Evolutionary conservation across 2,329 filamentous ascomycete genomes (phyloP), one percentile per base, ranked within the genome.

Genomic region (Exophiala bonariae): DNA sequence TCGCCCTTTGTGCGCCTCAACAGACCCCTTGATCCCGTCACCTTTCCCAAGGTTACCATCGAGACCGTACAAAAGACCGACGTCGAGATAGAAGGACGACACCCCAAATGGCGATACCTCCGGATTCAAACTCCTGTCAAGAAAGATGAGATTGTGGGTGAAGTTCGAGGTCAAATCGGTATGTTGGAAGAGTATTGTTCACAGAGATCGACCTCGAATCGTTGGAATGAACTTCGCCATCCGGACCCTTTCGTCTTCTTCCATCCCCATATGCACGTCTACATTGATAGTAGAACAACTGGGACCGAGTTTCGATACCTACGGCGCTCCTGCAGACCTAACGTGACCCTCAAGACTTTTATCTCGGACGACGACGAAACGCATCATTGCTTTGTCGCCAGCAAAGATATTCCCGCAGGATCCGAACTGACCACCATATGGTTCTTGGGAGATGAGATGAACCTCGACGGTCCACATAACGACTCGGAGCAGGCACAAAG

Each of bases 351-450:
- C 59, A 91, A 93, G 63, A 95, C 91, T 0, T 87, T 90, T 56
- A 80, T 96, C 38, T 88, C 88, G 2, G 46, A 56, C 20, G 84
- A 83, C 37, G 78, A 80, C 3, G 85, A 92, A 56, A 95, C 92
- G 62, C 89, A 93, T 63, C 96, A 97, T 66, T 96, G 92, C 80
- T 85, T 96, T 54, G 82, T 96, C 49, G 90, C 89, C 59, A 88
- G 88, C 58, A 80, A 86, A 43, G 78, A 85, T 30, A 90, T 97
- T 46, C 68, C 77, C 13, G 74, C 82, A n/a, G 66, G 71, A 44
- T 63, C 71, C 1, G 73, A 76, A 55, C 65, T 76, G 19, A 75
- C 73, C 3, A 69, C 71, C 3, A 72, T 68, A 51, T 76, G 73
- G 73, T 74, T 73, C 54, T 59, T 74, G 8, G 70, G 73, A 44